These are phyloP conservation scores for Secale cereale DNA, from an alignment of 176 grass and related monocot genomes.

Conservation along the genomic window DNA sequence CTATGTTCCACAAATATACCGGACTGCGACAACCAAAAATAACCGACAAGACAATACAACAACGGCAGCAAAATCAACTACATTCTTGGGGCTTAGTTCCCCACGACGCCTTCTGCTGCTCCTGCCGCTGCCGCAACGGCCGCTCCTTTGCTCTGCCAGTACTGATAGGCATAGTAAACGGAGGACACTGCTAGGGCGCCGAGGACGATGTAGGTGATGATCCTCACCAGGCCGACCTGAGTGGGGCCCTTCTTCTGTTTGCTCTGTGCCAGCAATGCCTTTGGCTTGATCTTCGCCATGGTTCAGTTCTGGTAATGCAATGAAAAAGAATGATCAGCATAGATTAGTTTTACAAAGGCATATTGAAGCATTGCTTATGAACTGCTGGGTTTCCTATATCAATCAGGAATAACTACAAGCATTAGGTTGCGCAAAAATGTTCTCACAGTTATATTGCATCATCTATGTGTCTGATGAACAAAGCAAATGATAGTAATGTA, in stretches of 20 bases:
- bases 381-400: neutral
- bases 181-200: slow-evolving; percentile 33
- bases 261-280: slow-evolving; percentile 66
- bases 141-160: slow-evolving; percentile 29
- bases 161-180: slow-evolving; percentile 49
- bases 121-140: neutral
- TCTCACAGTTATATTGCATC: neutral
- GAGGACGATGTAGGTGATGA: slow-evolving; percentile 57
- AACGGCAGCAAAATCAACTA: slow-evolving; percentile 16
- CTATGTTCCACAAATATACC: neutral
- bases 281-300: slow-evolving; percentile 80
- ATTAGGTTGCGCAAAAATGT: neutral
- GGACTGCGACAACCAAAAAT: neutral
- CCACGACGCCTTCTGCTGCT: slow-evolving; percentile 1
- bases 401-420: neutral
- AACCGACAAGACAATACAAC: slow-evolving; percentile 30
- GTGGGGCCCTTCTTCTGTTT: slow-evolving; percentile 72
- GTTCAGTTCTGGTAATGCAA: neutral
- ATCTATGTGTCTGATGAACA: neutral
- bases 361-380: neutral
- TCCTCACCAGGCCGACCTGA: slow-evolving; percentile 34
- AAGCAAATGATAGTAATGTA: neutral
- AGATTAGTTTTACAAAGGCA: neutral
- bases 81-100: slow-evolving; percentile 11
- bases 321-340: slow-evolving; percentile 21